Percentiles rank a stretch among this genome's conserved stretches.
phyloP scores from a whole-genome alignment of 2,329 filamentous ascomycete species.

The Colletotrichum lentis region DNA sequence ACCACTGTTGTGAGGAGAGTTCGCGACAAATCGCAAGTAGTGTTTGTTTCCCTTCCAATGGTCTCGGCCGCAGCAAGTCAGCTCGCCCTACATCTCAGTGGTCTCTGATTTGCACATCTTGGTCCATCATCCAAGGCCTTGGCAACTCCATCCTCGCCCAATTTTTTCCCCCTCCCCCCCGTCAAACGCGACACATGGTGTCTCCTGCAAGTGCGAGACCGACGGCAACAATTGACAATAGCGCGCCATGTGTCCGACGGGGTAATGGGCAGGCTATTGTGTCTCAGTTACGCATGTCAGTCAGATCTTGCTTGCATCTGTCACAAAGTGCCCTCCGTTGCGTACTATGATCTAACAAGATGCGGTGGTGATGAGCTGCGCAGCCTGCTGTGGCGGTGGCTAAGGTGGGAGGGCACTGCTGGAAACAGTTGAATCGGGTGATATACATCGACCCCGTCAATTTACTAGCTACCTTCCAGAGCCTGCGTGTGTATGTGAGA shows the following conservation, averaged over 20 bases:
- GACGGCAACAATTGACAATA: background rate
- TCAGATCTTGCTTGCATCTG: too few species aligned
- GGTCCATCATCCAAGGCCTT: background rate
- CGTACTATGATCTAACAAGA: too few species aligned
- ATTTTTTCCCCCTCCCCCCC: background rate
- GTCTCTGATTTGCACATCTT: conserved; percentile 17
- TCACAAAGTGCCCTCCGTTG: too few species aligned
- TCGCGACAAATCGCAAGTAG: conserved; percentile 21
- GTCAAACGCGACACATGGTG: conserved; percentile 13
- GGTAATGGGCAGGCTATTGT: conserved; percentile 18
- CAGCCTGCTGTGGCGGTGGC: too few species aligned
- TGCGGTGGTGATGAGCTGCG: too few species aligned
- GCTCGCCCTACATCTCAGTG: conserved; percentile 9
- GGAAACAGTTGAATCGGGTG: too few species aligned
- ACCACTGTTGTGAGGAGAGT: conserved; percentile 8
- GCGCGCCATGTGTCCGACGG: background rate
- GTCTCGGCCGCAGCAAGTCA: conserved; percentile 22
- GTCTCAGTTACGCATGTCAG: conserved; percentile 27
- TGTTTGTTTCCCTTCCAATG: conserved; percentile 17
- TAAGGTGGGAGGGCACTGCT: too few species aligned
- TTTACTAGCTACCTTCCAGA: too few species aligned
- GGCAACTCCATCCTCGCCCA: conserved; percentile 4
- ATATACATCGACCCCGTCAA: too few species aligned
- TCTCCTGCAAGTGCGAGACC: background rate
- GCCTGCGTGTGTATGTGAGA: background rate